Evolutionary conservation across 1,284 basidiomycete genomes (phyloP), one percentile per base, ranked within the genome.

Genomic region (Puccinia polysora): DNA sequence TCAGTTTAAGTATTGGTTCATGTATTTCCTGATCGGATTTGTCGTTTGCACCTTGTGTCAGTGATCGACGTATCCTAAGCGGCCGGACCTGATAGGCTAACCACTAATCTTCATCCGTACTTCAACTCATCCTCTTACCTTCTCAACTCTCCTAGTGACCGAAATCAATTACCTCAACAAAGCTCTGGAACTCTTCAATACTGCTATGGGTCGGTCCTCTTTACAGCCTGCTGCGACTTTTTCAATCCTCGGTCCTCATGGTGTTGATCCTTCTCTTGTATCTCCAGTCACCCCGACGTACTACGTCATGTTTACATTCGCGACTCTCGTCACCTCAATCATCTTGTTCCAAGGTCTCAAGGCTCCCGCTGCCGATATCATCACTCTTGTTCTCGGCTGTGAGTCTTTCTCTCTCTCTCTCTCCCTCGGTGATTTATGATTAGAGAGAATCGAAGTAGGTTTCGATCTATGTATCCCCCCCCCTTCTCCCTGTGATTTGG

Each of bases 121-220:
- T 34, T 7, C 53, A 34, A 4, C 30, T 55, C 3, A 32, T 7
- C 25, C 8, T 32, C 30, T 25, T 3, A 5, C 25, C 3, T 36
- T 4, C n/a, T 3, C n/a, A 58, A n/a, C n/a, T n/a, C n/a, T n/a
- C n/a, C 53, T 80, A 86, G 87, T 94, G 65, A 87, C 88, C 73
- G 91, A 97, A 80, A 91, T 97, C 79, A 95, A 90, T 82, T 97
- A 93, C 81, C 85, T 97, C 75, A 98, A 97, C 82, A 89, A 94
- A 78, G 95, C 95, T 23, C 86, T 98, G 74, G 95, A 94, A 76
- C 83, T 97, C 52, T 97, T 94, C 84, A 97, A 97, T 81, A 91
- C 89, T 70, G 88, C 88, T 85, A 78, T 78, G 84, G 81, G 50
- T 73, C 40, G 91, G 89, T 89, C 87, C 89, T 81, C 75, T 23